phyloP scores from a whole-genome alignment of 106 monocot species.

The Allium sativum region DNA sequence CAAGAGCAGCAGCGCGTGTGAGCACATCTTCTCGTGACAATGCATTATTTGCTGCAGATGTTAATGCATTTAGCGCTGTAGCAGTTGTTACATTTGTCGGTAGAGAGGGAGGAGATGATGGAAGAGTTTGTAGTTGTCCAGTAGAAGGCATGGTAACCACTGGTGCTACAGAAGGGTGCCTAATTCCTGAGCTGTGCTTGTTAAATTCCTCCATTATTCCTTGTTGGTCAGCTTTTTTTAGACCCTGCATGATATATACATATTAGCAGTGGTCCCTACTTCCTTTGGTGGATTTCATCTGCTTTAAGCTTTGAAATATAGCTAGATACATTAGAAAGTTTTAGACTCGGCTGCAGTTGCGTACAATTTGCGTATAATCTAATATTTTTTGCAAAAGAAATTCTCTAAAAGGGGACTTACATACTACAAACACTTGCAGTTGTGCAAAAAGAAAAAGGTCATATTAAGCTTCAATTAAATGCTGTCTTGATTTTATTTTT shows the following conservation, averaged over 20 bases:
- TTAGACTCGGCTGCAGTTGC: neutral
- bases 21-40: constrained; percentile 86
- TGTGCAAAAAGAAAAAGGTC: too few relatives aligned
- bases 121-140: neutral
- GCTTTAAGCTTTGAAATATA: neutral
- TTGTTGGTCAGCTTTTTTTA: constrained; percentile 92
- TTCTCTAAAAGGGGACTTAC: neutral
- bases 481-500: too few relatives aligned
- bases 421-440: too few relatives aligned
- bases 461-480: too few relatives aligned
- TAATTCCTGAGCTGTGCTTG: constrained; percentile 36
- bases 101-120: constrained; percentile 13
- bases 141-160: constrained; percentile 9
- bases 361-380: too few relatives aligned
- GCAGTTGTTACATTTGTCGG: constrained; percentile 10
- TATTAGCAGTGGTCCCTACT: neutral
- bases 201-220: constrained; percentile 83
- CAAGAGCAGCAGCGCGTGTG: constrained; percentile 97
- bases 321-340: neutral
- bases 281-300: neutral
- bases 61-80: constrained; percentile 1
- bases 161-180: constrained; percentile 12
- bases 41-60: constrained; percentile 16
- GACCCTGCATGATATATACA: constrained; percentile 30
- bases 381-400: neutral